Conservation (phyloP, 345 rosid genomes). For the Litchi chinensis region DNA sequence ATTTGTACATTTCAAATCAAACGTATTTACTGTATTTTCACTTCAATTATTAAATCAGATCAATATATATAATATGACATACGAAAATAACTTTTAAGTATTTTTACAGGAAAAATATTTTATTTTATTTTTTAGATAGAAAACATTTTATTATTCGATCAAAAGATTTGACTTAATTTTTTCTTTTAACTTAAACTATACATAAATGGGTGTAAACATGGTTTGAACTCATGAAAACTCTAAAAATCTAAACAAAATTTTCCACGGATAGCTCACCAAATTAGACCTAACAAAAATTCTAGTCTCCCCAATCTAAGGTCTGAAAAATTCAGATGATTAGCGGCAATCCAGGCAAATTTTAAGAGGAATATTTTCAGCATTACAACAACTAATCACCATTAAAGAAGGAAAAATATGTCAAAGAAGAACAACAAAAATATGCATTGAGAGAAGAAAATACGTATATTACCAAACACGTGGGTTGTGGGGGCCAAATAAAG, state of each 20-base stretch:
- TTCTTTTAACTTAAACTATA: background rate
- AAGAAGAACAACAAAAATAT: background rate
- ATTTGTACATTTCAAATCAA: no score
- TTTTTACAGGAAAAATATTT: background rate
- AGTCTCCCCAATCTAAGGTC: constrained; percentile 16
- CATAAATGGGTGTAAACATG: background rate
- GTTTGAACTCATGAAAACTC: background rate
- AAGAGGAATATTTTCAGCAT: constrained; percentile 8
- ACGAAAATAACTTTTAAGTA: background rate
- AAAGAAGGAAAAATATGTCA: background rate
- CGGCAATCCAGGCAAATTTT: constrained; percentile 24
- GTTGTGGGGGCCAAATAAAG: constrained; percentile 26
- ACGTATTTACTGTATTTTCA: no score
- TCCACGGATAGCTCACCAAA: constrained; percentile 1
- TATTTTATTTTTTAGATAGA: no score
- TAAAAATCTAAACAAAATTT: background rate
- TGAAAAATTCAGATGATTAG: background rate
- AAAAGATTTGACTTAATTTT: background rate
- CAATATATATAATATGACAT: no score
- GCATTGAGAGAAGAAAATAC: no score
- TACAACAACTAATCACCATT: background rate
- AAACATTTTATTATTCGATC: no score
- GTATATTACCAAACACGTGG: constrained; percentile 10
- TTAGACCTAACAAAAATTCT: constrained; percentile 1
- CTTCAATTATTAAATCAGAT: no score